Evolutionary conservation across 116 monocot species (phyloP).

Genomic region (Cymodocea nodosa): DNA sequence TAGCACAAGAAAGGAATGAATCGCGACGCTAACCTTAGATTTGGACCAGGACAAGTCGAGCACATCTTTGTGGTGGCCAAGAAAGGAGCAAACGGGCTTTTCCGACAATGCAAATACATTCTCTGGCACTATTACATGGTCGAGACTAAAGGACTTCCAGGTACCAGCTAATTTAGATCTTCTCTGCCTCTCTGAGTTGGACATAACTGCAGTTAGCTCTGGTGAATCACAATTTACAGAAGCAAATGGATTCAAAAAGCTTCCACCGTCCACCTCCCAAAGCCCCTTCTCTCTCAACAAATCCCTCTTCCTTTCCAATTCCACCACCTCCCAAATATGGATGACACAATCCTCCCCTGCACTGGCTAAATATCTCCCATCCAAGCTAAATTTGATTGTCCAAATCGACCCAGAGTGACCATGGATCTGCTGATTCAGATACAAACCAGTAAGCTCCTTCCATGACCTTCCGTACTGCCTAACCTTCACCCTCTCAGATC

Average conservation of each 20-base stretch:
- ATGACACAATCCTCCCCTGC: slow-evolving; percentile 80
- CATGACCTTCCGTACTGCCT: slow-evolving; percentile 52
- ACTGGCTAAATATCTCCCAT: slow-evolving; percentile 56
- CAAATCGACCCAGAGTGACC: slow-evolving; percentile 82
- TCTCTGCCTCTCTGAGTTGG: slow-evolving; percentile 31
- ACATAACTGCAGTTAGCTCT: slow-evolving; percentile 14
- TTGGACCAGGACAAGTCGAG: slow-evolving; percentile 98
- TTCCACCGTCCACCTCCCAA: slow-evolving; percentile 10
- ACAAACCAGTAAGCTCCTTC: slow-evolving; percentile 62
- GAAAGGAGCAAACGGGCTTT: slow-evolving; percentile 61
- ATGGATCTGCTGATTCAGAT: slow-evolving; percentile 75
- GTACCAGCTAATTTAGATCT: slow-evolving; percentile 21
- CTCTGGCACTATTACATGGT: slow-evolving; percentile 54
- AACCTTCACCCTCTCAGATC: slow-evolving; percentile 46
- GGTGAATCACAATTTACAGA: slow-evolving; percentile 24
- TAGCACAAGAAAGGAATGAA: too few relatives aligned
- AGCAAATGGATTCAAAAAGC: slow-evolving; percentile 8
- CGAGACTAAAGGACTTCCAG: slow-evolving; percentile 53
- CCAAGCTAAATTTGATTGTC: slow-evolving; percentile 66
- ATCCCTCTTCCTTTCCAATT: slow-evolving; percentile 37
- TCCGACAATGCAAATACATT: slow-evolving; percentile 51
- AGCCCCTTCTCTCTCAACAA: slow-evolving; percentile 19
- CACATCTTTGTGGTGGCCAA: slow-evolving; percentile 72
- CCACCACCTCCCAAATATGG: slow-evolving; percentile 60
- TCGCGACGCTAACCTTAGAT: slow-evolving; percentile 40